phyloP scores from a whole-genome alignment of 768 basidiomycete species.

The Trametes cinnabarina region DNA sequence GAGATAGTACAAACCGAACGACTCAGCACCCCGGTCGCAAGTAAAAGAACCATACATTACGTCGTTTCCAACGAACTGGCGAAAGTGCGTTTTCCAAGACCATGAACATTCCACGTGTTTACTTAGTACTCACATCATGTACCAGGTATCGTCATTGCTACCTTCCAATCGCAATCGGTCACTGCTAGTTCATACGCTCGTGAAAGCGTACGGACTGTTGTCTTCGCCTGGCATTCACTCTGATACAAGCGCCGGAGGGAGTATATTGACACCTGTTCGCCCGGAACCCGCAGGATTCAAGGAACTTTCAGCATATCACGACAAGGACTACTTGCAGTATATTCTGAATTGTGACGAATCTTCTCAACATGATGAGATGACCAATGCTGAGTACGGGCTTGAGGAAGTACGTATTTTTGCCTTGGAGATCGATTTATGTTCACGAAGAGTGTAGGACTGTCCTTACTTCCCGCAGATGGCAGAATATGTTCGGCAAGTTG shows the following conservation, averaged over 20 bases:
- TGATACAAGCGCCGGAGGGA: slow-evolving; percentile 14
- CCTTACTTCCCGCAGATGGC: slow-evolving; percentile 69
- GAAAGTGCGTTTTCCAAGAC: slow-evolving; percentile 36
- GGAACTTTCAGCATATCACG: slow-evolving; percentile 69
- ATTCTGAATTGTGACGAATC: slow-evolving; percentile 34
- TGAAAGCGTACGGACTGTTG: slow-evolving; percentile 51
- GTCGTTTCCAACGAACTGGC: slow-evolving; percentile 58
- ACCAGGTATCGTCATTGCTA: slow-evolving; percentile 50
- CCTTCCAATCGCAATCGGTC: slow-evolving; percentile 72
- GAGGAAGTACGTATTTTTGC: slow-evolving; percentile 46
- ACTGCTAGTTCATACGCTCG: slow-evolving; percentile 61
- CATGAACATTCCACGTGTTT: too few species aligned
- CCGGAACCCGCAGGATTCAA: slow-evolving; percentile 53
- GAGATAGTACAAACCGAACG: too few species aligned
- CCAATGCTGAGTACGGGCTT: slow-evolving; percentile 49
- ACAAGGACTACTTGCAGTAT: slow-evolving; percentile 64
- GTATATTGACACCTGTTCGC: slow-evolving; percentile 41
- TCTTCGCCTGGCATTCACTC: too few species aligned
- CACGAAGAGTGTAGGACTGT: slow-evolving; percentile 59
- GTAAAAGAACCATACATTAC: slow-evolving; percentile 33
- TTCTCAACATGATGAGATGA: background rate
- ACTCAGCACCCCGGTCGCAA: too few species aligned
- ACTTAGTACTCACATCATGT: too few species aligned
- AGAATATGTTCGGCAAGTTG: slow-evolving; percentile 68
- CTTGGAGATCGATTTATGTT: background rate